Evolutionary conservation across 2,329 filamentous ascomycete genomes (phyloP).

Genomic region (Paraphoma chrysanthemicola): DNA sequence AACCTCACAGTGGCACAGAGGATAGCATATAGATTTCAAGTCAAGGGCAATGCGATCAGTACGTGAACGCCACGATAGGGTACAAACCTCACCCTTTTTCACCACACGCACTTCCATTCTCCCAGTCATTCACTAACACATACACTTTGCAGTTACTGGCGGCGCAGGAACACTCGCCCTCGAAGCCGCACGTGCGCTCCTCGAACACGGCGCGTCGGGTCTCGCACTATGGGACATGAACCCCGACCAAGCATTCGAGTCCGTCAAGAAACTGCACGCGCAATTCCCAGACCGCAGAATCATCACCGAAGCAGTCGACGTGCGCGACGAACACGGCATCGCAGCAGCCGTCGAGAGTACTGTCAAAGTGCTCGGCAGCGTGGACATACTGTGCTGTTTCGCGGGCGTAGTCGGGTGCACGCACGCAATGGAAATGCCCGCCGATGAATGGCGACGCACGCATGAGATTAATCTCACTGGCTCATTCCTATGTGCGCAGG

Average conservation of each 20-base stretch:
- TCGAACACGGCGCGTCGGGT: conserved; percentile 70
- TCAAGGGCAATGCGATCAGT: conserved; percentile 62
- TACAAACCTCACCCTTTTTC: conserved; percentile 8
- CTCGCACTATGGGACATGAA: conserved; percentile 68
- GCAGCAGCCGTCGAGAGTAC: conserved; percentile 46
- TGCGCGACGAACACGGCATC: conserved; percentile 62
- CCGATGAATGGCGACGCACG: conserved; percentile 66
- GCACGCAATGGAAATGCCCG: conserved; percentile 65
- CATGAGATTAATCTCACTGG: conserved; percentile 77
- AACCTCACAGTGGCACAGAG: conserved; percentile 50
- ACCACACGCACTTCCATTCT: background rate
- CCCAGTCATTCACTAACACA: background rate
- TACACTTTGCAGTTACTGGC: conserved; percentile 61
- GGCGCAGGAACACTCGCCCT: conserved; percentile 70
- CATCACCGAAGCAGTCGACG: conserved; percentile 61
- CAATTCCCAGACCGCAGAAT: conserved; percentile 65
- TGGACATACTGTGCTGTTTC: conserved; percentile 68
- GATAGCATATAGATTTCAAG: conserved; percentile 58
- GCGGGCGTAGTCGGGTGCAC: conserved; percentile 72
- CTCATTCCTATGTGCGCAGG: conserved; percentile 73
- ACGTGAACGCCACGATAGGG: conserved; percentile 37
- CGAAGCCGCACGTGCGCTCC: conserved; percentile 65
- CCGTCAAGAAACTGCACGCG: conserved; percentile 55
- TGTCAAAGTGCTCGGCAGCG: conserved; percentile 54
- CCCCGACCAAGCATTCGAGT: conserved; percentile 49